Base-by-base conservation (phyloP, 176 grass and related monocot species). In the Otatea glauca region DNA sequence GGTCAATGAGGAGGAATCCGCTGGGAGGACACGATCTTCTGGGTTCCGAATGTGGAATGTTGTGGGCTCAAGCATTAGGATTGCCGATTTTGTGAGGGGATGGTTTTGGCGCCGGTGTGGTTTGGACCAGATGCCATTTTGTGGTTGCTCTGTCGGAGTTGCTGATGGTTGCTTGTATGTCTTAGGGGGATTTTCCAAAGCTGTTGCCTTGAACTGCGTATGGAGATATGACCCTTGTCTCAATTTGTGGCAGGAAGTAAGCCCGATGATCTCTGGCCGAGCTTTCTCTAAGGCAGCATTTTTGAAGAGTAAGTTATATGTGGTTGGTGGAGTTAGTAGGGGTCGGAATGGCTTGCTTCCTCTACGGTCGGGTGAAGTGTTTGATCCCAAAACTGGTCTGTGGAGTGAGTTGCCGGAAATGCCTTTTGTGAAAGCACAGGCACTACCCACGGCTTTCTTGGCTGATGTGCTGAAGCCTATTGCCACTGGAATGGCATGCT, bases 231-330 rank as follows among this genome's bases (percentile, higher is more conserved):
- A 98, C 37, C 92, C 95, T 50, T 86, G 37, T 81, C 76, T 78
- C 55, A 98, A 98, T 80, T 68, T 84, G 66, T 98, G 95, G 95
- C 75, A 91, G 38, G 87, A 98, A 86, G 80, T 88, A 48, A 91
- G 88, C 79, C 74, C 90, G 0, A 95, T 98, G 95, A 88, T 83
- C 16, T 92, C 76, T 11, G 91, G 91, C 8, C 82, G 92, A n/a
- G 92, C 95, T 85, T 98, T 98, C 72, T 95, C 91, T 61, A 98
- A 98, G 80, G 87, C 89, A 9, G 86, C 88, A 51, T 85, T 98
- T 5, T 86, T 98, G 75, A 81, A 87, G 62, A 84, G 78, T 64
- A 98, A 93, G 76, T 75, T 98, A 64, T 98, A 98, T 85, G 91
- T 91, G 10, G 90, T 98, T 72, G 95, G 95, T 74, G 95, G 95